Evolutionary conservation across 192 early-diverging fungal species (phyloP).

Genomic region (Entomortierella lignicola): DNA sequence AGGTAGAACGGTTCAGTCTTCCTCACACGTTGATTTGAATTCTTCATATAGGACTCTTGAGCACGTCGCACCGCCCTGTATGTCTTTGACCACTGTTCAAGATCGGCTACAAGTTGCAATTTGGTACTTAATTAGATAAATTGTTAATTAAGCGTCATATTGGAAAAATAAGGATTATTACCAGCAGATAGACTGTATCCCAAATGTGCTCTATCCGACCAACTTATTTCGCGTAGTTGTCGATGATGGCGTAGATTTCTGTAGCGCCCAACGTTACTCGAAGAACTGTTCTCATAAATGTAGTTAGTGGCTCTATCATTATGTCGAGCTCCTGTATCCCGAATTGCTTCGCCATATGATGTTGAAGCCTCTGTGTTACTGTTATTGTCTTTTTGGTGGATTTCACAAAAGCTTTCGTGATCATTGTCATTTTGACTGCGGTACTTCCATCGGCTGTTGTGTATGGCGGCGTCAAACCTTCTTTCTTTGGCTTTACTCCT

Average conservation of each 20-base stretch:
- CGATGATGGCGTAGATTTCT: not conserved
- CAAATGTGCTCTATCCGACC: not conserved
- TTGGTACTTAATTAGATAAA: too few relatives aligned
- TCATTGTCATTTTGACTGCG: not conserved
- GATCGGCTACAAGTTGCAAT: not conserved
- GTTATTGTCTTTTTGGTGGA: too few relatives aligned
- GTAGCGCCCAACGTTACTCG: not conserved
- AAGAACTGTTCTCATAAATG: not conserved
- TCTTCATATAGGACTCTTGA: not conserved
- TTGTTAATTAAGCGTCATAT: not conserved
- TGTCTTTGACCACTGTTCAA: slow-evolving; percentile 11
- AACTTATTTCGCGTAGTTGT: not conserved
- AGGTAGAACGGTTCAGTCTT: not conserved
- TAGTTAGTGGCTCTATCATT: not conserved
- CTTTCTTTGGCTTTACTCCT: not conserved
- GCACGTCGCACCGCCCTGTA: slow-evolving; percentile 13
- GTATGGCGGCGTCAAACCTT: not conserved
- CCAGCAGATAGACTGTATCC: not conserved
- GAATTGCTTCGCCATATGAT: not conserved
- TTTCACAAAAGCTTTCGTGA: not conserved
- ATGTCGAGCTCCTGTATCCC: not conserved
- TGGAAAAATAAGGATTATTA: not conserved
- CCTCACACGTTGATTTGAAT: not conserved
- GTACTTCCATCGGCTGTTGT: too few relatives aligned
- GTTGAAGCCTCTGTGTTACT: not conserved